Conservation (phyloP, 495 filamentous ascomycete species). For the Lichina pygmaea region DNA sequence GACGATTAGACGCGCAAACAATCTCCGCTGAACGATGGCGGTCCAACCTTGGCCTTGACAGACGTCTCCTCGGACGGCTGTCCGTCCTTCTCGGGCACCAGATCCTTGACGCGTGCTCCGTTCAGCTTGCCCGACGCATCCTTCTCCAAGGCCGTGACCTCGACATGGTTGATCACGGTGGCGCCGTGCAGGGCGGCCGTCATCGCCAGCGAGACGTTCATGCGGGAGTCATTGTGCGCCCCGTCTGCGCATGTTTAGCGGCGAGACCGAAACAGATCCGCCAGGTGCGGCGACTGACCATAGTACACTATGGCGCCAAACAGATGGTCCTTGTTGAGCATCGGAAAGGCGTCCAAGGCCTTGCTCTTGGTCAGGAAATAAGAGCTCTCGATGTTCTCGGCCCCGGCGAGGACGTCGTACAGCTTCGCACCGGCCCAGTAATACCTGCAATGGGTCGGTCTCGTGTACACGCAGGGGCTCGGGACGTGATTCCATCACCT, state of each 20-base stretch:
- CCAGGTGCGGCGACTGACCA: conserved; percentile 16
- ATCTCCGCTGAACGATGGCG: not conserved
- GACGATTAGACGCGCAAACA: not conserved
- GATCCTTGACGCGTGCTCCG: conserved; percentile 56
- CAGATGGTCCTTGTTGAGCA: conserved; percentile 69
- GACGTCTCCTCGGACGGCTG: conserved; percentile 31
- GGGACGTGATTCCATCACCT: not conserved
- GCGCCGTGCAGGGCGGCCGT: conserved; percentile 83
- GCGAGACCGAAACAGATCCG: not conserved
- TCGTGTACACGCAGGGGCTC: not conserved
- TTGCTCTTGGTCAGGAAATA: conserved; percentile 91
- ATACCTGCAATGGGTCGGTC: conserved; percentile 12
- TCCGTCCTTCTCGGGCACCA: conserved; percentile 32
- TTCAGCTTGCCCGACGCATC: conserved; percentile 50
- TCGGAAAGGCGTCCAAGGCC: conserved; percentile 89
- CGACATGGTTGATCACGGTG: conserved; percentile 79
- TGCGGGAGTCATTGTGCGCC: conserved; percentile 91
- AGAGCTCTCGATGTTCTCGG: conserved; percentile 88
- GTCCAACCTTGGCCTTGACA: conserved; percentile 33
- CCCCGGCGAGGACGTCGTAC: conserved; percentile 83
- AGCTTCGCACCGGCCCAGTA: conserved; percentile 92
- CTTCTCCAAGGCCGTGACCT: conserved; percentile 66
- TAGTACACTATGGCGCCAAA: conserved; percentile 92
- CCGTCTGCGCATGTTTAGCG: conserved; percentile 27
- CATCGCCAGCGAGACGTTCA: conserved; percentile 93